Percentiles rank a stretch among this genome's conserved stretches.
Conservation (phyloP, 2,329 filamentous ascomycete genomes). For the Thelonectria discophora region DNA sequence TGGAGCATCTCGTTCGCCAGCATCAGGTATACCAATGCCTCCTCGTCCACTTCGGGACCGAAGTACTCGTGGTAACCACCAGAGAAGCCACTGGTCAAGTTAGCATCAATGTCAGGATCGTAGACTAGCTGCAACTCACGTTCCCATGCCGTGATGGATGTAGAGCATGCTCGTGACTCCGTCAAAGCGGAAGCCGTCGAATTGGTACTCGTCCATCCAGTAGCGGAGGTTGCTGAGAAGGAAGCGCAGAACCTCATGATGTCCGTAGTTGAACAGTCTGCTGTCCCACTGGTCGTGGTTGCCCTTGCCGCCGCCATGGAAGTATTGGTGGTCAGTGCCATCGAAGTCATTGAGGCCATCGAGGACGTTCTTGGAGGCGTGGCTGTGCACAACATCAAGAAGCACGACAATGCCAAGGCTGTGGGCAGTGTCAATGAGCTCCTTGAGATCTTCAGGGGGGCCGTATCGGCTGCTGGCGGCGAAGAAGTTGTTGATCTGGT, state of each 20-base stretch:
- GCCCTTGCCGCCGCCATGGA: conserved; percentile 86
- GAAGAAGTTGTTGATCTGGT: conserved; percentile 99
- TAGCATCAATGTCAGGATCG: conserved; percentile 8
- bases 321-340: conserved; percentile 93
- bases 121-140: conserved; percentile 63
- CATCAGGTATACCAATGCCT: conserved; percentile 94
- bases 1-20: conserved; percentile 97
- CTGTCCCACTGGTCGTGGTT: conserved; percentile 96
- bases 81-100: conserved; percentile 78
- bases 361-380: conserved; percentile 96
- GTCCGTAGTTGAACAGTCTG: conserved; percentile 95
- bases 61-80: conserved; percentile 99
- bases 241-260: conserved; percentile 95
- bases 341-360: conserved; percentile 98
- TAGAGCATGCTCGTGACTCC: conserved; percentile 99
- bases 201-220: conserved; percentile 98
- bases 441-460: conserved; percentile 91
- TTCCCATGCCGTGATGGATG: conserved; percentile 93
- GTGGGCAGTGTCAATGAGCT: conserved; percentile 95
- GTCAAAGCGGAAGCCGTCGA: conserved; percentile 97
- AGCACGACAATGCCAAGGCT: conserved; percentile 89
- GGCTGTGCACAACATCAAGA: conserved; percentile 95
- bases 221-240: conserved; percentile 93
- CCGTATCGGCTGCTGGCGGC: conserved; percentile 96
- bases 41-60: conserved; percentile 86